phyloP scores from a whole-genome alignment of 1,284 basidiomycete species.

The Ustilago loliicola region DNA sequence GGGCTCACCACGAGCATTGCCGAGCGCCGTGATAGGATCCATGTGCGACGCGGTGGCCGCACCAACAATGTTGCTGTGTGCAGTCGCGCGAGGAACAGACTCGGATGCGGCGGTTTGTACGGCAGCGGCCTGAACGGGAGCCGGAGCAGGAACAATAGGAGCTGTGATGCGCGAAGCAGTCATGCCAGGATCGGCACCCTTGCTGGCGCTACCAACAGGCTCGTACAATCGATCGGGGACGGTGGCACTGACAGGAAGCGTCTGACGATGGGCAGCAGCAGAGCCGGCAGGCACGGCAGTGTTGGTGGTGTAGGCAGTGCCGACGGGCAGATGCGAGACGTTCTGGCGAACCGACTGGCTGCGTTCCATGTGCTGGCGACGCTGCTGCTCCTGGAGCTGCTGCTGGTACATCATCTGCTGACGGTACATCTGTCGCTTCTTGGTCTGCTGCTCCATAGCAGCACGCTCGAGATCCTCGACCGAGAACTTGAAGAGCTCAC shows the following conservation, averaged over 20 bases:
- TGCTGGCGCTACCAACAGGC: conserved; percentile 33
- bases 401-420: conserved; percentile 70
- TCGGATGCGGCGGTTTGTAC: conserved; percentile 6
- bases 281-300: conserved; percentile 27
- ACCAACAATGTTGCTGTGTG: conserved; percentile 25
- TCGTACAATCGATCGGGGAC: conserved; percentile 51
- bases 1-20: conserved; percentile 55
- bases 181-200: conserved; percentile 8
- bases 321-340: conserved; percentile 44
- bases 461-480: conserved; percentile 69
- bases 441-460: conserved; percentile 69
- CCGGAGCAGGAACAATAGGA: conserved; percentile 5
- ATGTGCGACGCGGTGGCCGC: conserved; percentile 13
- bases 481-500: conserved; percentile 69
- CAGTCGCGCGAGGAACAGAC: conserved; percentile 17
- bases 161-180: conserved; percentile 7
- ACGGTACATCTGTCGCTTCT: conserved; percentile 68
- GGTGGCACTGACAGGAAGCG: conserved; percentile 48
- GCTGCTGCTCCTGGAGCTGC: conserved; percentile 65
- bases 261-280: conserved; percentile 39
- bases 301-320: conserved; percentile 52
- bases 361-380: conserved; percentile 50
- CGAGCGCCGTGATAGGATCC: conserved; percentile 48
- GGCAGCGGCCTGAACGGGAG: conserved; percentile 9
- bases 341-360: conserved; percentile 51